Base-by-base conservation (phyloP, 345 rosid species). In the Kernera saxatilis region DNA sequence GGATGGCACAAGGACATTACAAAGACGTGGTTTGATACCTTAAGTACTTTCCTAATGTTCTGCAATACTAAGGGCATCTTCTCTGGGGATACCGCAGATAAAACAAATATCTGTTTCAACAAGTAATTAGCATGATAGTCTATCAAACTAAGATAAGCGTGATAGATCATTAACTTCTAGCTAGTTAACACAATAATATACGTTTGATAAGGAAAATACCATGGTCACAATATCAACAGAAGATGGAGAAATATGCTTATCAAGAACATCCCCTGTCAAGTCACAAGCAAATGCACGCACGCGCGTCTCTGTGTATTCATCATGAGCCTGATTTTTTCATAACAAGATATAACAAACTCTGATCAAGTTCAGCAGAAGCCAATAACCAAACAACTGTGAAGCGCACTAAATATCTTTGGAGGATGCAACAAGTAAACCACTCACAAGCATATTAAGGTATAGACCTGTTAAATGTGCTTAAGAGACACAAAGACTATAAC, bases 41-140 rank as follows among this genome's bases (percentile, higher is more conserved):
- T 91, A 13, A 93, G 87, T 70, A 91, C 84, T 69, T 81, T 89
- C 62, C 50, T 82, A 64, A 91, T 79, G 71, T 93, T 91, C 75
- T 84, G 85, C 81, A 93, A 71, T 32, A 87, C 88, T 30, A 81
- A 65, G 64, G 90, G 81, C 98, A 93, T 91, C 84, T 87, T 89
- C 82, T 91, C 97, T 30, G 97, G 97, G 14, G 95, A 89, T 66
- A 91, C 90, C 77, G 97, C 97, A 79, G 97, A 89, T 78, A 91
- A 84, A 41, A 91, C 84, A 81, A 93, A 93, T 72, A 91, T 89
- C 96, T 93, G 84, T 86, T 86, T 87, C 84, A 81, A 82, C 81
- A 82, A 37, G 88, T 85, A 50, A 71, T 53, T 76, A 72, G 73
- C 39, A 21, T 49, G 50, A 55, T 44, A 56, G 26, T 55, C 64